Conservation (phyloP, 2,329 filamentous ascomycete species). For the Leptoxyphium fumago region DNA sequence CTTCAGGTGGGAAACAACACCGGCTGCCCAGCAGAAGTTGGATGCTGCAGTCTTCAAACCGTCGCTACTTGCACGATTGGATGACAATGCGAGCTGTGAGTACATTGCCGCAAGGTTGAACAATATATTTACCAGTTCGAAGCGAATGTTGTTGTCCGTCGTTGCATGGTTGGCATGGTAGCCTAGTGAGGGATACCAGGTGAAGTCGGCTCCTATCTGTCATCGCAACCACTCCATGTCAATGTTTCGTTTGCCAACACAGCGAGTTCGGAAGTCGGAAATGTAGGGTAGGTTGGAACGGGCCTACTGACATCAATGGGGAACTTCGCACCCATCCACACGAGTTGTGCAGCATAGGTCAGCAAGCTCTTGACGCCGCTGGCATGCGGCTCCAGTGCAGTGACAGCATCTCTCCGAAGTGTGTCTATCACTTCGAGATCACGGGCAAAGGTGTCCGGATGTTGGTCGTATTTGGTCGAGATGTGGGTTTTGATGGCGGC, state of each 20-base stretch:
- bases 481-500: constrained; percentile 87
- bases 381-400: constrained; percentile 72
- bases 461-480: constrained; percentile 95
- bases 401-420: constrained; percentile 71
- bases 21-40: constrained; percentile 78
- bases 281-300: no score
- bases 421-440: constrained; percentile 79
- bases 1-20: constrained; percentile 67
- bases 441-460: constrained; percentile 87
- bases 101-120: constrained; percentile 91
- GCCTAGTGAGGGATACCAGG: constrained; percentile 87
- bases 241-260: not conserved
- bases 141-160: constrained; percentile 48
- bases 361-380: constrained; percentile 82
- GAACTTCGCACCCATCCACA: constrained; percentile 90
- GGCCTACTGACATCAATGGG: constrained; percentile 61
- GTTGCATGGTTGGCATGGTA: constrained; percentile 34
- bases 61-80: constrained; percentile 63
- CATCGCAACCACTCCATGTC: constrained; percentile 2
- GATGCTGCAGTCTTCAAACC: constrained; percentile 79
- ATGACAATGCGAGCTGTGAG: constrained; percentile 73
- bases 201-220: constrained; percentile 84
- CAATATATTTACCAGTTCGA: constrained; percentile 82
- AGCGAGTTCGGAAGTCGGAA: no score
- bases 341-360: constrained; percentile 78